Evolutionary conservation across 2,329 filamentous ascomycete genomes (phyloP).

Genomic region (Epichloe bromicola): DNA sequence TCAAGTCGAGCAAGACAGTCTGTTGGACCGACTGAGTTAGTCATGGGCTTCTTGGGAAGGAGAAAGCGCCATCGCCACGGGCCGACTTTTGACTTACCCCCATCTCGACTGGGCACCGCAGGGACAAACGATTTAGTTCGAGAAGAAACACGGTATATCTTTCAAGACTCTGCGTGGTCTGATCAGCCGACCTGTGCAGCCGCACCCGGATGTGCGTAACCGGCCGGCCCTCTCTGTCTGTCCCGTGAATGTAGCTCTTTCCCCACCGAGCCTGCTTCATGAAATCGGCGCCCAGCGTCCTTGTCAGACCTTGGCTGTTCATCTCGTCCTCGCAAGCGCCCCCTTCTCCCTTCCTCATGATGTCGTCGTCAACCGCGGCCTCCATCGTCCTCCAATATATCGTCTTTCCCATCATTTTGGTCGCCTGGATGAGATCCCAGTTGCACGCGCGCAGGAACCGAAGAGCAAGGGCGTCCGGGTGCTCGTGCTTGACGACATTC

Average conservation of each 20-base stretch:
- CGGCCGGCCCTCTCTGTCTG: constrained; percentile 65
- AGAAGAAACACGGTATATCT: constrained; percentile 79
- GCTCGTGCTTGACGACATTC: constrained; percentile 81
- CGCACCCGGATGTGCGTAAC: constrained; percentile 69
- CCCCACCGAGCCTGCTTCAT: constrained; percentile 69
- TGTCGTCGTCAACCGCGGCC: constrained; percentile 71
- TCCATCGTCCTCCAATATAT: constrained; percentile 75
- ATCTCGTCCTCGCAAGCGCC: constrained; percentile 45
- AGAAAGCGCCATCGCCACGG: no score
- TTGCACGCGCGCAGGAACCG: constrained; percentile 70
- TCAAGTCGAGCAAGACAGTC: constrained; percentile 30
- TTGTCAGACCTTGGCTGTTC: constrained; percentile 39
- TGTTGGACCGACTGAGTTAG: constrained; percentile 10
- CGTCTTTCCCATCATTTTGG: constrained; percentile 80
- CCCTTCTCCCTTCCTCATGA: constrained; percentile 59
- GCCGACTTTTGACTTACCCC: constrained; percentile 43
- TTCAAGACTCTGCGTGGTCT: constrained; percentile 63
- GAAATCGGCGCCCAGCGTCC: constrained; percentile 60
- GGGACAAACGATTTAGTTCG: constrained; percentile 70
- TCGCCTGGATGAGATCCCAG: constrained; percentile 79
- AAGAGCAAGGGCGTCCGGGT: constrained; percentile 67
- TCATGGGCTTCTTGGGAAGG: background rate
- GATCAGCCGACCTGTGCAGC: constrained; percentile 63
- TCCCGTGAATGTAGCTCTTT: constrained; percentile 75
- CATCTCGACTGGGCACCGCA: constrained; percentile 67